Conservation (phyloP, 2,329 filamentous ascomycete species). For the Aureobasidium mangrovei region DNA sequence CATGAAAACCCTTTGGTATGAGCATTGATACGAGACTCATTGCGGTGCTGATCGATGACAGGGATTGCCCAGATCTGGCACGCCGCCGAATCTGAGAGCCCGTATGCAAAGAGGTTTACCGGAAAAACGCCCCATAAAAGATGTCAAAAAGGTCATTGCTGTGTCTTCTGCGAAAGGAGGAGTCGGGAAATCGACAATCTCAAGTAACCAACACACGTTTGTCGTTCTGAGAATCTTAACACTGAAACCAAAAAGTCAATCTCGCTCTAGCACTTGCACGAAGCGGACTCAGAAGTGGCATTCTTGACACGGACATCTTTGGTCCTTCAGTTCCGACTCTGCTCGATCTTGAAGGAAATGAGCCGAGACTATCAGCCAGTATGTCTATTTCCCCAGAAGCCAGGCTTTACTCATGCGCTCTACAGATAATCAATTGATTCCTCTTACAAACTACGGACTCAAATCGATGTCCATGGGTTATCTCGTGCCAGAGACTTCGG, state of each 20-base stretch:
- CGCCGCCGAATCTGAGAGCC: conserved; percentile 53
- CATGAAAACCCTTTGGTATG: conserved; percentile 86
- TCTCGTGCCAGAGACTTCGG: conserved; percentile 67
- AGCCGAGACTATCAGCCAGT: conserved; percentile 68
- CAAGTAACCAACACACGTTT: conserved; percentile 43
- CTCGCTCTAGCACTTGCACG: conserved; percentile 79
- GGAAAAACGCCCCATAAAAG: conserved; percentile 66
- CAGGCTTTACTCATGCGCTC: background rate
- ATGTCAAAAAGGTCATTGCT: conserved; percentile 88
- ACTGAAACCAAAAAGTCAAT: conserved; percentile 45
- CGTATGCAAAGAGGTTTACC: conserved; percentile 75
- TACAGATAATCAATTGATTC: conserved; percentile 69
- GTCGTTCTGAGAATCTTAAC: background rate
- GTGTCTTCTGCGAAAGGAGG: conserved; percentile 95
- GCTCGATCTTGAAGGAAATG: conserved; percentile 48
- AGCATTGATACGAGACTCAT: conserved; percentile 11
- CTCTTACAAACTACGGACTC: conserved; percentile 86
- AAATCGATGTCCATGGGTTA: conserved; percentile 99
- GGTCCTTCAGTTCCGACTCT: conserved; percentile 90
- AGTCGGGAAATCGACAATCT: conserved; percentile 94
- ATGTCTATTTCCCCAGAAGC: conserved; percentile 15
- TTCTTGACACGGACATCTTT: conserved; percentile 94
- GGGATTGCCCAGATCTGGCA: conserved; percentile 73
- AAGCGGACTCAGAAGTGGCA: conserved; percentile 70
- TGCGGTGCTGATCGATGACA: conserved; percentile 30